A percentile compares a stretch with the other conserved stretches of the same genome.
Conservation (phyloP, 495 filamentous ascomycete genomes). For the Darksidea phi region DNA sequence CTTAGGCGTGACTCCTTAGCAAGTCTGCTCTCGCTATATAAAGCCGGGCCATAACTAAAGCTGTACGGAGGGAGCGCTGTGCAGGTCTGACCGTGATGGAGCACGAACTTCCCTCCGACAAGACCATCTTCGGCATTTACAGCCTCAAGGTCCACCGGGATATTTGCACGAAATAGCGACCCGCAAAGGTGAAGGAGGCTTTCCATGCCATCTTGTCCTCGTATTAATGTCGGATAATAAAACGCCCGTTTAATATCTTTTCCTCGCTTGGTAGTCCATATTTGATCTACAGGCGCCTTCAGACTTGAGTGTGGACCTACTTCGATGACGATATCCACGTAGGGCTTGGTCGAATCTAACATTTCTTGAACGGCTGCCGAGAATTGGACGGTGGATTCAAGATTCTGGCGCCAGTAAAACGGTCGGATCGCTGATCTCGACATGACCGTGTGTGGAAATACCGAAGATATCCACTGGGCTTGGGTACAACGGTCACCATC, state of each 20-base stretch:
- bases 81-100: too few relatives aligned
- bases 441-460: not conserved
- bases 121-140: conserved; percentile 16
- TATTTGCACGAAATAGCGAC: too few relatives aligned
- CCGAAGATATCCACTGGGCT: conserved; percentile 10
- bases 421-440: not conserved
- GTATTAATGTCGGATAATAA: too few relatives aligned
- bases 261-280: too few relatives aligned
- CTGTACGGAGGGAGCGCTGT: conserved; percentile 15
- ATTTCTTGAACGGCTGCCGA: not conserved
- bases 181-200: too few relatives aligned
- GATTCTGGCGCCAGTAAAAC: conserved; percentile 21
- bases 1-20: conserved; percentile 11
- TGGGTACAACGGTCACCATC: not conserved
- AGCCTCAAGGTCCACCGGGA: too few relatives aligned
- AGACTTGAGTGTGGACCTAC: conserved; percentile 30
- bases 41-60: conserved; percentile 18
- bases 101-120: not conserved
- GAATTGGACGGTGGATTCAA: conserved; percentile 25
- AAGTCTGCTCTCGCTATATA: conserved; percentile 21
- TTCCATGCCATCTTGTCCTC: too few relatives aligned
- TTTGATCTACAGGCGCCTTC: conserved; percentile 10
- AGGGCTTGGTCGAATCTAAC: not conserved
- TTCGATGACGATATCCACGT: conserved; percentile 16
- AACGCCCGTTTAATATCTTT: too few relatives aligned